Percentiles rank a stretch among this genome's conserved stretches.
These are phyloP conservation scores for Fusarium hostae DNA, from an alignment of 2,329 filamentous ascomycete genomes.

Conservation along the genomic window DNA sequence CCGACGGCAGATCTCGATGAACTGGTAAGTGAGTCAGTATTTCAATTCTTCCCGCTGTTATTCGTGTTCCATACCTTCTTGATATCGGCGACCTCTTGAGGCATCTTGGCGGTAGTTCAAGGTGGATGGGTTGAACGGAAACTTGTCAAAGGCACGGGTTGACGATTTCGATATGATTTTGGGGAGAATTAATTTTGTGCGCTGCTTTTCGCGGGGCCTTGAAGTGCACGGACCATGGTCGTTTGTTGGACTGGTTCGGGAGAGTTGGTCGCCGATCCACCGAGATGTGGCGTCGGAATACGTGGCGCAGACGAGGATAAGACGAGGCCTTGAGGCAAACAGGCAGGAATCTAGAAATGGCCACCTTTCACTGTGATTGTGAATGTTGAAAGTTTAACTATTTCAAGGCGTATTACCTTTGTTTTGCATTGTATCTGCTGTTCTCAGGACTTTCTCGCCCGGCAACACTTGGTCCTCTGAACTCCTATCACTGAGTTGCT, in stretches of 20 bases:
- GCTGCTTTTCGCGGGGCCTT: conserved; percentile 45
- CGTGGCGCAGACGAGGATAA: conserved; percentile 29
- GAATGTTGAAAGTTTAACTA: not conserved
- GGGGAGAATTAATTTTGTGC: conserved; percentile 50
- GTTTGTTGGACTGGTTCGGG: conserved; percentile 20
- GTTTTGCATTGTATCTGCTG: fast-evolving
- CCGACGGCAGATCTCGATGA: conserved; percentile 99
- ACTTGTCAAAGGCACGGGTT: conserved; percentile 42
- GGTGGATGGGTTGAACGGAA: conserved; percentile 43
- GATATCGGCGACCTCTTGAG: conserved; percentile 97
- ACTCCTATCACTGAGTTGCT: too few species aligned
- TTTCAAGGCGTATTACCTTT: not conserved
- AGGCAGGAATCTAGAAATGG: conserved; percentile 20
- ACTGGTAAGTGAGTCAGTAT: conserved; percentile 67
- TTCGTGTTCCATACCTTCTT: conserved; percentile 73
- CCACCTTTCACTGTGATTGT: conserved; percentile 37
- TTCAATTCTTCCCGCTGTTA: not conserved
- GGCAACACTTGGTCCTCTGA: not conserved
- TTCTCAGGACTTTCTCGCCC: not conserved
- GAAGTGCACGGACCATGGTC: conserved; percentile 42
- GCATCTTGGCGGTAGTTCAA: conserved; percentile 80
- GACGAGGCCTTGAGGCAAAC: conserved; percentile 5
- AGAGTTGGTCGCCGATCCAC: conserved; percentile 38
- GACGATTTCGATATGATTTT: conserved; percentile 45
- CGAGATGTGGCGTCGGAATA: conserved; percentile 27